Evolutionary conservation across 305 asterid species (phyloP), one percentile per base, ranked within the genome.

Genomic region (Solanum chacoense): DNA sequence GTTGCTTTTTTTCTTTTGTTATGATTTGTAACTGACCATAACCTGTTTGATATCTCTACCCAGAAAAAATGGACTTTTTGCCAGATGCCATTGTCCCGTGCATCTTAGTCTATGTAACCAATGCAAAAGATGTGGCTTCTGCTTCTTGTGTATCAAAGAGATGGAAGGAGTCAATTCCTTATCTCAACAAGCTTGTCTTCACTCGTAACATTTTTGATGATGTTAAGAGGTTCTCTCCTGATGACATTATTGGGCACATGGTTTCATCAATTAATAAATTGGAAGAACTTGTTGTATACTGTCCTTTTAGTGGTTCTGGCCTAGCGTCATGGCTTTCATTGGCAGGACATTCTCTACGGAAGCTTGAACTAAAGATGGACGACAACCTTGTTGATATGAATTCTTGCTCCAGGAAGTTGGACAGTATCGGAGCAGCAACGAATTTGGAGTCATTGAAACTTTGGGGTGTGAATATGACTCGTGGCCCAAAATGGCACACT

Each of bases 361-460:
- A 84, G 88, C 98, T 98, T 6, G 99, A 98, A 94, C 96, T 98
- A 29, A 93, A 99, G 42, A 84, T 98, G 94, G 87, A 83, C 0
- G 99, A 98, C 89, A 95, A 93, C 92, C 93, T 95, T 67, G 88
- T 91, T 8, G 97, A 95, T 31, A 89, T 91, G 8, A 92, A 92
- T 16, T 45, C 94, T 3, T 67, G 65, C 79, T 71, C 88, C 20
- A 92, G 98, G 7, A 96, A 96, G 94, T 45, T 98, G 94, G 98
- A 98, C 85, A 92, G 94, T 91, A 91, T 95, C 31, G 78, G 93
- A 45, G 93, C 92, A n/a, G 98, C 99, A 1, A 50, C 74, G 28
- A 95, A 96, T 93, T 89, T 98, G 94, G 98, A 96, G 90, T 95
- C 98, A 73, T 92, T 98, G 73, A 95, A 89, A 89, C 99, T 98